These are phyloP conservation scores for Epichloe sp. DNA, from an alignment of 2,329 filamentous ascomycete species.

Conservation along the genomic window DNA sequence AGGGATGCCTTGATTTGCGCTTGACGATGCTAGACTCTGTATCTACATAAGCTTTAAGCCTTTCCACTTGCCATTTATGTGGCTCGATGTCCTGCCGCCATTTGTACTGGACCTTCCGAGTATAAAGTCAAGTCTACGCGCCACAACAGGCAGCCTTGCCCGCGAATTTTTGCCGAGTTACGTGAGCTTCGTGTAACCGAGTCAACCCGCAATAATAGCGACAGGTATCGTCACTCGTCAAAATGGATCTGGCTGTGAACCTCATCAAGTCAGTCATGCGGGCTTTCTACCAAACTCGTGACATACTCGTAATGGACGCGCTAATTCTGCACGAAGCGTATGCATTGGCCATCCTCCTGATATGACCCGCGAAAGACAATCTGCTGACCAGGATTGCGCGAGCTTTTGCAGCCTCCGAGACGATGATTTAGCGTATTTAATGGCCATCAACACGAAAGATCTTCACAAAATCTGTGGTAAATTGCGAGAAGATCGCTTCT, in stretches of 20 bases:
- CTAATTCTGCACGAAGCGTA: slow-evolving; percentile 71
- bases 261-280: slow-evolving; percentile 78
- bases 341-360: slow-evolving; percentile 21
- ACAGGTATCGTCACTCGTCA: background rate
- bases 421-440: slow-evolving; percentile 74
- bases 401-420: slow-evolving; percentile 60
- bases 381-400: background rate
- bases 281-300: slow-evolving; percentile 75
- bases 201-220: background rate
- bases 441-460: slow-evolving; percentile 84
- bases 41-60: background rate
- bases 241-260: slow-evolving; percentile 49
- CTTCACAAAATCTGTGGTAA: slow-evolving; percentile 79
- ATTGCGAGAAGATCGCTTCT: slow-evolving; percentile 73
- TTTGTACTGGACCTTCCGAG: background rate
- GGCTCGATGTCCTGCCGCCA: too few species aligned
- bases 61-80: background rate
- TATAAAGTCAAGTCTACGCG: background rate
- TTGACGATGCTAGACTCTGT: background rate
- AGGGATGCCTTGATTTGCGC: background rate
- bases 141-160: background rate
- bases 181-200: background rate
- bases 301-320: slow-evolving; percentile 75
- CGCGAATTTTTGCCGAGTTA: background rate
- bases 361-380: background rate